These are phyloP conservation scores for Helminthosporium solani DNA, from an alignment of 2,329 filamentous ascomycete species.

Conservation along the genomic window DNA sequence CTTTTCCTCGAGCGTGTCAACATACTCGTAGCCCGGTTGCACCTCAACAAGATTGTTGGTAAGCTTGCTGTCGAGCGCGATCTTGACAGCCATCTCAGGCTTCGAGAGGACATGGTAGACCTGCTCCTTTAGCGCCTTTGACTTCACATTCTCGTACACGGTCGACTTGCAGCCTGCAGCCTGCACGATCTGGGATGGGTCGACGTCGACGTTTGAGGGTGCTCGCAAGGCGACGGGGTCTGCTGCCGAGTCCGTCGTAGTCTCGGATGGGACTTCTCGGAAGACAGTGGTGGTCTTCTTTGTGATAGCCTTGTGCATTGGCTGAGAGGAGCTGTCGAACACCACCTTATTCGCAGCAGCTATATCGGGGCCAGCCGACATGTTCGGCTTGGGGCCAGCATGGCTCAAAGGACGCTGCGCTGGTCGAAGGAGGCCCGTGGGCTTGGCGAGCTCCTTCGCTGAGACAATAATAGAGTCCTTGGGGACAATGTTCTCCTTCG, in stretches of 20 bases:
- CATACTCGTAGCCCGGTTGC: slow-evolving; percentile 37
- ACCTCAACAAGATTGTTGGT: slow-evolving; percentile 16
- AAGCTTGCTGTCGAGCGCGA: slow-evolving; percentile 7
- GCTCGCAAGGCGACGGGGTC: slow-evolving; percentile 23
- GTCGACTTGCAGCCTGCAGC: background rate
- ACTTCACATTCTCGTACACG: slow-evolving; percentile 9
- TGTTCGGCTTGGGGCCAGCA: slow-evolving; percentile 22
- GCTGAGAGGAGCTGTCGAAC: slow-evolving; percentile 34
- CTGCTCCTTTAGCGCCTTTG: slow-evolving; percentile 14
- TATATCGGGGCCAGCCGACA: slow-evolving; percentile 14
- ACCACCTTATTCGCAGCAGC: slow-evolving; percentile 23
- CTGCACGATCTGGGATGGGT: slow-evolving; percentile 25
- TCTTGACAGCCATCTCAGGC: slow-evolving; percentile 2
- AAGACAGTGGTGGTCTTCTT: slow-evolving; percentile 58
- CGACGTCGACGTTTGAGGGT: slow-evolving; percentile 21
- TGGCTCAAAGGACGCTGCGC: slow-evolving; percentile 58
- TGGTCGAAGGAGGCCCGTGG: slow-evolving; percentile 55
- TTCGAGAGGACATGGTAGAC: slow-evolving; percentile 1
- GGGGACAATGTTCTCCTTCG: slow-evolving; percentile 40
- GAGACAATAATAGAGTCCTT: slow-evolving; percentile 32
- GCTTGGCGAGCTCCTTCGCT: slow-evolving; percentile 45
- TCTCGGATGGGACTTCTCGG: slow-evolving; percentile 47
- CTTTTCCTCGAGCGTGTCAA: slow-evolving; percentile 42
- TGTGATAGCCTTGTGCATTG: slow-evolving; percentile 49
- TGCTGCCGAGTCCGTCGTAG: slow-evolving; percentile 15